phyloP scores from a whole-genome alignment of 305 asterid species.

The Solanum hybrid region DNA sequence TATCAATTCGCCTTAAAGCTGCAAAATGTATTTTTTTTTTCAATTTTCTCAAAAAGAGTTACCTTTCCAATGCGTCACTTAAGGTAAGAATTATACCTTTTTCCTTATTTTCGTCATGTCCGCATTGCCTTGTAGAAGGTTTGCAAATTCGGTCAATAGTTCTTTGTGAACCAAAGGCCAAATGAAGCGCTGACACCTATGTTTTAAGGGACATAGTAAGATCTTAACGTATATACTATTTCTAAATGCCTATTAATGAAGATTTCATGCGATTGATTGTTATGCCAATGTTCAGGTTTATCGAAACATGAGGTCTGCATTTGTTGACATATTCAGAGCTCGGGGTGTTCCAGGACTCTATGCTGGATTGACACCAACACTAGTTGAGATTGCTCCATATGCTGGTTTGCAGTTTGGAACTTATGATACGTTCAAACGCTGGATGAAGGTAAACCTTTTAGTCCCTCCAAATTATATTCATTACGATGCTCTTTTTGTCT shows the following conservation, averaged over 20 bases:
- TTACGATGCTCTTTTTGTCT: not conserved
- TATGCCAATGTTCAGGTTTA: slow-evolving; percentile 43
- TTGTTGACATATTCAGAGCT: slow-evolving; percentile 34
- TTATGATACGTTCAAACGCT: slow-evolving; percentile 85
- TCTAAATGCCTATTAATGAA: not conserved
- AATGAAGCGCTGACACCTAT: not conserved
- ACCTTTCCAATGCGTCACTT: not conserved
- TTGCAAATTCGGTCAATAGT: not conserved
- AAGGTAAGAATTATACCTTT: not conserved
- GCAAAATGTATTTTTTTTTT: not conserved
- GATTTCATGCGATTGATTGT: slow-evolving; percentile 7
- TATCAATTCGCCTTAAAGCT: not conserved
- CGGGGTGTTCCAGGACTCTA: slow-evolving; percentile 79
- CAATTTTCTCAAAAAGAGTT: not conserved
- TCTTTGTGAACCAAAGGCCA: not conserved
- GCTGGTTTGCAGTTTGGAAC: slow-evolving; percentile 94
- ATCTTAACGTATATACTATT: not conserved
- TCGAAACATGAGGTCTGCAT: slow-evolving; percentile 80
- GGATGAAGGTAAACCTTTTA: slow-evolving; percentile 48
- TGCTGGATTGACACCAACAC: slow-evolving; percentile 83
- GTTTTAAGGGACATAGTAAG: not conserved
- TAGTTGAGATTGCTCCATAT: slow-evolving; percentile 74
- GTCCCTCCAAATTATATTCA: not conserved
- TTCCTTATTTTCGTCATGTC: not conserved
- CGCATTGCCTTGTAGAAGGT: not conserved